A percentile compares a stretch with the other conserved stretches of the same genome.
Conservation (phyloP, 257 asterid genomes). For the Petunia secreta region DNA sequence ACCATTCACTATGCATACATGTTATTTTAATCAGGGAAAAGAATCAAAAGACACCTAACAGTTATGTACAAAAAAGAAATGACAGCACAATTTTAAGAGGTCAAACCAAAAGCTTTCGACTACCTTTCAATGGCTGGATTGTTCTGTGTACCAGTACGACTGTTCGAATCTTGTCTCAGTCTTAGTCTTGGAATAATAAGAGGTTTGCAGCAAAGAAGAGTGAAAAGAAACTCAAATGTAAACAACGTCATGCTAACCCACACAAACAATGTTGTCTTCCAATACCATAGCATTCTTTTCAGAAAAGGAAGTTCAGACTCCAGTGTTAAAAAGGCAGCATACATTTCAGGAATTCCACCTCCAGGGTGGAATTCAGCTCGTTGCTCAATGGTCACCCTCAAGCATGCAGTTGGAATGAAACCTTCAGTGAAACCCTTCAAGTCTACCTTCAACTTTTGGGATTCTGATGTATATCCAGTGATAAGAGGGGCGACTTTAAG, state of each 20-base stretch:
- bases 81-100: conserved; percentile 13
- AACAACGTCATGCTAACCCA: conserved; percentile 83
- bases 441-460: conserved; percentile 61
- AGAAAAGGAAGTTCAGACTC: conserved; percentile 77
- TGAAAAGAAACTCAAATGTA: conserved; percentile 53
- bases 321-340: conserved; percentile 57
- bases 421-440: conserved; percentile 66
- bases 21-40: neutral
- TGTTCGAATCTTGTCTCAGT: conserved; percentile 39
- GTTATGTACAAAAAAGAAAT: conserved; percentile 24
- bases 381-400: conserved; percentile 72
- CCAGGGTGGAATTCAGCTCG: conserved; percentile 74
- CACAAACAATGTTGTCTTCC: conserved; percentile 77
- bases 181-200: conserved; percentile 63
- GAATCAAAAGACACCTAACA: neutral
- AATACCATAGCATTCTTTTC: conserved; percentile 65
- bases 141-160: conserved; percentile 35
- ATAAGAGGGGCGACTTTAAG: conserved; percentile 70
- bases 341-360: conserved; percentile 84
- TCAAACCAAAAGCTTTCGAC: conserved; percentile 3
- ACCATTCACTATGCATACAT: conserved; percentile 9
- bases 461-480: conserved; percentile 73
- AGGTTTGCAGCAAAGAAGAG: conserved; percentile 79
- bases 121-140: conserved; percentile 33
- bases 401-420: conserved; percentile 61